Conservation (phyloP, 805 yeast species). For the Cyberlindnera galapagoensis region DNA sequence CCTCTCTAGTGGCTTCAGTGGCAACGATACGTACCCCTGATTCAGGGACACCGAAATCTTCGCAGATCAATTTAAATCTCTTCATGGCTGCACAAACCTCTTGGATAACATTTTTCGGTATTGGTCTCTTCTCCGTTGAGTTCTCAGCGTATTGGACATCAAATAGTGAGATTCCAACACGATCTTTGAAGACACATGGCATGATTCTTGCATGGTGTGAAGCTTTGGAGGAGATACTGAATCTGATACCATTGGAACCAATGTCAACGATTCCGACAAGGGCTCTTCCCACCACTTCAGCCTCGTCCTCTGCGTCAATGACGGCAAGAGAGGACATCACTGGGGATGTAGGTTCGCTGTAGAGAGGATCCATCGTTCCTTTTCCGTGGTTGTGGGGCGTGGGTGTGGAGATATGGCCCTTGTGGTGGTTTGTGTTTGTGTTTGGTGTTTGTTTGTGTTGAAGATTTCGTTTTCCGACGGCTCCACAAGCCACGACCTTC, state of each 20-base stretch:
- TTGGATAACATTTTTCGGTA: constrained; percentile 47
- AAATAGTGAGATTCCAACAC: constrained; percentile 62
- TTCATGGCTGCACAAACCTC: constrained; percentile 60
- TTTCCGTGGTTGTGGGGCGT: no score
- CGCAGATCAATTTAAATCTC: constrained; percentile 63
- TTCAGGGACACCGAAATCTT: constrained; percentile 64
- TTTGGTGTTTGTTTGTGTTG: no score
- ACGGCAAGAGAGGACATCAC: constrained; percentile 12
- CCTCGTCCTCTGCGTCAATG: constrained; percentile 35
- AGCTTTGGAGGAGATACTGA: constrained; percentile 64
- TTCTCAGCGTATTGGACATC: constrained; percentile 47
- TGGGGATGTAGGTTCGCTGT: no score
- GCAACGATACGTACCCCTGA: constrained; percentile 61
- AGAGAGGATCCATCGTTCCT: no score
- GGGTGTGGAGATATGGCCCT: no score
- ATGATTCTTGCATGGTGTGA: constrained; percentile 66
- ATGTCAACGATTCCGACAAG: constrained; percentile 66
- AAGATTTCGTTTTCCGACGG: no score
- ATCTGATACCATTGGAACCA: constrained; percentile 70
- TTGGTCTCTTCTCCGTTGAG: constrained; percentile 39
- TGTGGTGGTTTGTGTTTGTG: no score
- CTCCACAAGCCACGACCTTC: no score
- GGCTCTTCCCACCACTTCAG: constrained; percentile 51
- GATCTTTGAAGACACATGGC: constrained; percentile 73
- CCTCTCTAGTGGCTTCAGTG: constrained; percentile 69